Evolutionary conservation across 2,329 filamentous ascomycete genomes (phyloP).

Genomic region (Fusarium pininemorale): DNA sequence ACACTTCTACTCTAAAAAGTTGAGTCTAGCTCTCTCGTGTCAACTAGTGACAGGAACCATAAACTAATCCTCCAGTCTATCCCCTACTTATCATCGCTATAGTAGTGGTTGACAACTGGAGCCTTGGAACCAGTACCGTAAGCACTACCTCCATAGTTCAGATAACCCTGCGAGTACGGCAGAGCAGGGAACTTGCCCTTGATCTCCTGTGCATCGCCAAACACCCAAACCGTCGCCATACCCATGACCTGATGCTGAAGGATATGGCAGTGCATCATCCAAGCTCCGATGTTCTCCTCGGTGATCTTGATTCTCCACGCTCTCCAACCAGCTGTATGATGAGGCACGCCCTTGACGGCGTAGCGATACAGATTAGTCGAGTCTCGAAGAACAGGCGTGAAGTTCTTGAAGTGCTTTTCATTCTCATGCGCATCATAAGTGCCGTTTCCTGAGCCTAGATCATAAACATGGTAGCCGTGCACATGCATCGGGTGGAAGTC

Average conservation of each 20-base stretch:
- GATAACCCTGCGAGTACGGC: conserved; percentile 52
- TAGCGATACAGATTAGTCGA: conserved; percentile 63
- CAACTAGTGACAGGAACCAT: background rate
- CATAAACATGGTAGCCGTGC: conserved; percentile 25
- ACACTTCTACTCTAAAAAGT: background rate
- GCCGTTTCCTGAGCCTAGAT: conserved; percentile 14
- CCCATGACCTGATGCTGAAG: conserved; percentile 67
- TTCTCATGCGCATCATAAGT: conserved; percentile 16
- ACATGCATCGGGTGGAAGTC: conserved; percentile 26
- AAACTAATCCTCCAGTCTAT: background rate
- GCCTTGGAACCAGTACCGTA: conserved; percentile 50
- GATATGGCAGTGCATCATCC: conserved; percentile 71
- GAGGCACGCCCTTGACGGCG: conserved; percentile 48
- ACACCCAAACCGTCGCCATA: conserved; percentile 44
- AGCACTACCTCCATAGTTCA: conserved; percentile 56
- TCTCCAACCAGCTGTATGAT: conserved; percentile 64
- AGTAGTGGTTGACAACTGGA: conserved; percentile 27
- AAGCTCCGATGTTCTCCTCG: conserved; percentile 61
- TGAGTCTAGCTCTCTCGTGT: background rate
- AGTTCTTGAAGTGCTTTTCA: conserved; percentile 12
- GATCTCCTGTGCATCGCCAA: conserved; percentile 39
- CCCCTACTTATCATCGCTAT: background rate
- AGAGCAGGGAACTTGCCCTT: conserved; percentile 33
- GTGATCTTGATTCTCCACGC: conserved; percentile 63
- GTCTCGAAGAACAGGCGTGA: conserved; percentile 24